Evolutionary conservation across 2,329 filamentous ascomycete genomes (phyloP), one percentile per base, ranked within the genome.

Genomic region (Helotiales sp.): DNA sequence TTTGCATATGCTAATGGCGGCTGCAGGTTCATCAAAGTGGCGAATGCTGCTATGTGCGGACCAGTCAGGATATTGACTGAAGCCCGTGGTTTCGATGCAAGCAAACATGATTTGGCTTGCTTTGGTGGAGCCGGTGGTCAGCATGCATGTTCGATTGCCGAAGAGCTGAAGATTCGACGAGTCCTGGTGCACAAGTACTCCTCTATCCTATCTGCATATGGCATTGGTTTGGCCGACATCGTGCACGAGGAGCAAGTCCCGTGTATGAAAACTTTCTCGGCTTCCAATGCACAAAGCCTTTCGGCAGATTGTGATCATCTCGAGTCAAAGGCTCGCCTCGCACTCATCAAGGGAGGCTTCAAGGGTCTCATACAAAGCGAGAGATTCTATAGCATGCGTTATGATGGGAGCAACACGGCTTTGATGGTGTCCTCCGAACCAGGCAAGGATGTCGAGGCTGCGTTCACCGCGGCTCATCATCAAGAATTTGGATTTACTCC

Each of bases 121-220:
- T 97, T 97, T 74, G 92, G 92, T 54, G 92, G 92, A 53, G 92
- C 92, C 0, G 92, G 92, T 48, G 91, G 91, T 0, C 91, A 96
- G 90, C 96, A 97, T 72, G 68, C 92, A 90, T 3, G 89, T 17
- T 90, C 89, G 1, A 95, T 96, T 63, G 92, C 90, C 0, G 85
- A 90, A 66, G 89, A 89, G 1, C 78, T 96, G 1, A 91, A 91
- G 0, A 91, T 96, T 62, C 84, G 82, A 17, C 90, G 93, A 70
- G 93, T 96, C 22, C 78, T 96, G 8, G 81, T 96, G 2, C 92
- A 96, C 71, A 80, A 88, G 52, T 95, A 96, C 71, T 96, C 91
- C 0, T 93, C 90, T 0, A 89, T 96, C 1, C 79, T 96, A 0
- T 96, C 91, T 1, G 91, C 92, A 0, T 96, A 96, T 63, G 91